Conservation (phyloP, 2,329 filamentous ascomycete species). For the Aspergillus costaricaensis region DNA sequence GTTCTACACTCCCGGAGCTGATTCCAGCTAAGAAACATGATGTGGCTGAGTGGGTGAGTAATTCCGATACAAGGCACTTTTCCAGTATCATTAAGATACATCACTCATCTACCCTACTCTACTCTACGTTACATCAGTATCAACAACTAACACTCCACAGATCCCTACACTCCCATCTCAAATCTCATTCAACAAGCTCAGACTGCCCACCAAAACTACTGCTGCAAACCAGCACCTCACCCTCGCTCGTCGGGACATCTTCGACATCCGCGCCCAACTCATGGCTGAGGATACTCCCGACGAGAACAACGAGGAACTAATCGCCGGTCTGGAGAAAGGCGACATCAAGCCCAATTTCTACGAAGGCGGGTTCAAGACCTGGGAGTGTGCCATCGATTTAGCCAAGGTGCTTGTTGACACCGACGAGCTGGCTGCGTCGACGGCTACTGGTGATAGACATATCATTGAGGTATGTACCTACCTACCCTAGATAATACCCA, state of each 20-base stretch:
- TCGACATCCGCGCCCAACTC: conserved; percentile 64
- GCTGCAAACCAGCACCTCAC: conserved; percentile 16
- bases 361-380: conserved; percentile 69
- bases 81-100: background rate
- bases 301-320: conserved; percentile 46
- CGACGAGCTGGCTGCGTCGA: conserved; percentile 13
- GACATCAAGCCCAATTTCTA: conserved; percentile 64
- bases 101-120: background rate
- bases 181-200: conserved; percentile 60
- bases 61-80: background rate
- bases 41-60: conserved; percentile 52
- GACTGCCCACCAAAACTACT: conserved; percentile 45
- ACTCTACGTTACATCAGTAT: background rate
- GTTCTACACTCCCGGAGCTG: conserved; percentile 30
- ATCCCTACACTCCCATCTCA: conserved; percentile 59
- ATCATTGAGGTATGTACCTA: conserved; percentile 37
- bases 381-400: conserved; percentile 66
- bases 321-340: conserved; percentile 54
- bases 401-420: conserved; percentile 42
- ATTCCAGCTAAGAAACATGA: conserved; percentile 45
- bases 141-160: conserved; percentile 37
- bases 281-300: conserved; percentile 58
- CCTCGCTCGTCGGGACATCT: conserved; percentile 61
- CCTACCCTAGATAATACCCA: no score
- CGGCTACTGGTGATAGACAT: conserved; percentile 38